phyloP scores from a whole-genome alignment of 2,329 filamentous ascomycete species.

The Microcyclospora pomicola region DNA sequence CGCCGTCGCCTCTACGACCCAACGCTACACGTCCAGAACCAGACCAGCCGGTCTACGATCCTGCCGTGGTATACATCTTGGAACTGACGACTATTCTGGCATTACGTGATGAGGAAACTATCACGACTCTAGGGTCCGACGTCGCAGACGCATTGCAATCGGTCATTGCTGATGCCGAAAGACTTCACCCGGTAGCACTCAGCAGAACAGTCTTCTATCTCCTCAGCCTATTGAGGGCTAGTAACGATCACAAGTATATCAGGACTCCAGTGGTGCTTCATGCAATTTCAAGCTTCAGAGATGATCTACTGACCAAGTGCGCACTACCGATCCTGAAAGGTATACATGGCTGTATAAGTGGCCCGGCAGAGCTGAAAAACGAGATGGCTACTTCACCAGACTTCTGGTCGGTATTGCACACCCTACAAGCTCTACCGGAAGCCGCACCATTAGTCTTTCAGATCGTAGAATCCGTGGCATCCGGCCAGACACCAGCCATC shows the following conservation, averaged over 20 bases:
- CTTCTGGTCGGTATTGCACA: constrained; percentile 84
- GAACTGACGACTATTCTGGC: constrained; percentile 78
- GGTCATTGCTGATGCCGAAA: constrained; percentile 63
- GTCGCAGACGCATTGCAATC: constrained; percentile 70
- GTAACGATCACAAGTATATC: constrained; percentile 84
- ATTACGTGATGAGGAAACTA: constrained; percentile 58
- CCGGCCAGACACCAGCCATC: constrained; percentile 61
- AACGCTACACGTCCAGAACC: constrained; percentile 40
- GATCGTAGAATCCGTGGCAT: constrained; percentile 68
- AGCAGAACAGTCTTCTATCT: constrained; percentile 80
- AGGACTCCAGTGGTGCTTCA: constrained; percentile 85
- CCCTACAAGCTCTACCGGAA: constrained; percentile 51
- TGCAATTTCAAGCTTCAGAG: constrained; percentile 74
- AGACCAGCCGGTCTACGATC: constrained; percentile 60
- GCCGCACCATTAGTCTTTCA: constrained; percentile 69
- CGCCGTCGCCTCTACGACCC: constrained; percentile 42
- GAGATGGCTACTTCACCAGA: constrained; percentile 95
- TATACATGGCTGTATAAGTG: constrained; percentile 63
- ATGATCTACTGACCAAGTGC: constrained; percentile 61
- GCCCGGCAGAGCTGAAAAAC: constrained; percentile 63
- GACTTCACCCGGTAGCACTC: constrained; percentile 69
- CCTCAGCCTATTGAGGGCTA: constrained; percentile 63
- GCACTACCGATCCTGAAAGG: constrained; percentile 66
- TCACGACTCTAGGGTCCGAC: constrained; percentile 59
- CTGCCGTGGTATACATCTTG: constrained; percentile 75